These are phyloP conservation scores for Salix exigua DNA, from an alignment of 345 rosid species.

Conservation along the genomic window DNA sequence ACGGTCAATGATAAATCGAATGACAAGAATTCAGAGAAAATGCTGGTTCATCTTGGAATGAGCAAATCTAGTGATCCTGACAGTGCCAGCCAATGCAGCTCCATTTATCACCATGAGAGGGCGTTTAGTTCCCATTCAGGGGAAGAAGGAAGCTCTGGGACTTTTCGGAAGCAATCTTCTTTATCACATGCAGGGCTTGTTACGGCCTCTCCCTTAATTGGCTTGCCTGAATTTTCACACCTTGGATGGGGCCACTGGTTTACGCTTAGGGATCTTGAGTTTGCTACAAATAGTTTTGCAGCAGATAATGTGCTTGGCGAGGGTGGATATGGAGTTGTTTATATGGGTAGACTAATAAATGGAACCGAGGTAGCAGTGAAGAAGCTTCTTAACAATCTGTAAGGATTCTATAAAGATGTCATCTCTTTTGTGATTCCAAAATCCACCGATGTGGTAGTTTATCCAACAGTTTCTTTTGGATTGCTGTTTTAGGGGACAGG, in stretches of 20 bases:
- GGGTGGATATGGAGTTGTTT: slow-evolving; percentile 98
- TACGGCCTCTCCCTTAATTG: slow-evolving; percentile 83
- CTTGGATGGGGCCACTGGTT: slow-evolving; percentile 99
- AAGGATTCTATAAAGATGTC: slow-evolving; percentile 24
- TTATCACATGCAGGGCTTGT: slow-evolving; percentile 53
- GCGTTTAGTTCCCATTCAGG: slow-evolving; percentile 72
- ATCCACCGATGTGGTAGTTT: background rate
- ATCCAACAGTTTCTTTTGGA: slow-evolving; percentile 3
- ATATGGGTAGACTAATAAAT: slow-evolving; percentile 74
- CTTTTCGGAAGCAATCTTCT: slow-evolving; percentile 43
- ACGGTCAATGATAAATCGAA: slow-evolving; percentile 51
- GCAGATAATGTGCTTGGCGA: slow-evolving; percentile 87
- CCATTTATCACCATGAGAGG: slow-evolving; percentile 61
- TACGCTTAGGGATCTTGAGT: slow-evolving; percentile 92
- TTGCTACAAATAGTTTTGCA: slow-evolving; percentile 71
- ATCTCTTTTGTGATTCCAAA: background rate
- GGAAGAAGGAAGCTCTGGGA: slow-evolving; percentile 85
- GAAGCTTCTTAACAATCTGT: slow-evolving; percentile 94
- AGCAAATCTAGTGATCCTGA: slow-evolving; percentile 83
- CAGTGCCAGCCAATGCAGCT: slow-evolving; percentile 73
- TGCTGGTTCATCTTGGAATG: slow-evolving; percentile 48
- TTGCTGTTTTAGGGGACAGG: slow-evolving; percentile 77
- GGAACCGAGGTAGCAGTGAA: slow-evolving; percentile 96
- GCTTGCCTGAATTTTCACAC: slow-evolving; percentile 87
- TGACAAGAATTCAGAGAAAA: slow-evolving; percentile 49